Conservation (phyloP, 2,329 filamentous ascomycete species). For the Neofusicoccum ribis region DNA sequence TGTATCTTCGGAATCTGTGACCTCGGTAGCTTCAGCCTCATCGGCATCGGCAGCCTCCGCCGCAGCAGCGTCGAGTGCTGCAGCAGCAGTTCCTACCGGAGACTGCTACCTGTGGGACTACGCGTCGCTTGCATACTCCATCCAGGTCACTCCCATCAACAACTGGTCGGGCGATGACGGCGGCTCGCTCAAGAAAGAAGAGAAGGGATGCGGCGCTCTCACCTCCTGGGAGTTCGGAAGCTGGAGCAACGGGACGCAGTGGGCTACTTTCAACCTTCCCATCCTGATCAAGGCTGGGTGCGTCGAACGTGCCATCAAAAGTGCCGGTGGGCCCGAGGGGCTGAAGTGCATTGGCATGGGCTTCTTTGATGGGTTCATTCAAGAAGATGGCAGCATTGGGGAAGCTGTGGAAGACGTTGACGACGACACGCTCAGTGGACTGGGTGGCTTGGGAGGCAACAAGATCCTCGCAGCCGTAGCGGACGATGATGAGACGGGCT, state of each 20-base stretch:
- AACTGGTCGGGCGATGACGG: background rate
- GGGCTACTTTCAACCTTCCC: background rate
- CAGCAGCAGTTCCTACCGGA: background rate
- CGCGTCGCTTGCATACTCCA: background rate
- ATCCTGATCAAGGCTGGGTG: background rate
- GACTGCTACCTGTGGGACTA: background rate
- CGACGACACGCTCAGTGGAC: background rate
- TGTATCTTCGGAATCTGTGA: background rate
- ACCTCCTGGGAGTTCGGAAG: background rate
- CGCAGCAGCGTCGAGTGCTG: background rate
- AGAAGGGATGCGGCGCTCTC: background rate
- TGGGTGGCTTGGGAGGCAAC: background rate
- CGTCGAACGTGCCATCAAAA: background rate
- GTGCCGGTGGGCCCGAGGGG: background rate
- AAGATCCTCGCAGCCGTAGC: background rate
- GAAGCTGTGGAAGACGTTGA: background rate
- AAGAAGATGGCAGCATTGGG: background rate
- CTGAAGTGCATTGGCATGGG: background rate
- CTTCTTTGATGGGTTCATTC: background rate
- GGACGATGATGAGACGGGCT: background rate
- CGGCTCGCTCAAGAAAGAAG: background rate
- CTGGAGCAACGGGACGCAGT: conserved; percentile 2
- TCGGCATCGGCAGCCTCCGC: background rate
- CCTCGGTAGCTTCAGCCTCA: background rate
- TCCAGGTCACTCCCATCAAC: background rate